phyloP scores from a whole-genome alignment of 2,329 filamentous ascomycete genomes.

The Stemphylium vesicarium region DNA sequence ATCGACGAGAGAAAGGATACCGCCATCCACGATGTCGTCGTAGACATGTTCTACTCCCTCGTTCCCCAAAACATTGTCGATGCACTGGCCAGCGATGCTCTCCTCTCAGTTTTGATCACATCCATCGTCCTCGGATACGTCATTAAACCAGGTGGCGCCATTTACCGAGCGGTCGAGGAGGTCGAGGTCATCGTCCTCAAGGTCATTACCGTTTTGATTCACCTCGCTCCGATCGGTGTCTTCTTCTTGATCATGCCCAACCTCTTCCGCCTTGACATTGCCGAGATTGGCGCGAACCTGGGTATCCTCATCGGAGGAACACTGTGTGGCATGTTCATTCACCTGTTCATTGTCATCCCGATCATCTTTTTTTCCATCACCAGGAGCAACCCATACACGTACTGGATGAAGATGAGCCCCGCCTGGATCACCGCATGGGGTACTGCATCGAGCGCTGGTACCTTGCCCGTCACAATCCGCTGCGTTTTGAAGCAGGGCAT shows the following conservation, averaged over 20 bases:
- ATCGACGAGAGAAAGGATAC: conserved; percentile 46
- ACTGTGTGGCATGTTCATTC: conserved; percentile 56
- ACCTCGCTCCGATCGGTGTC: conserved; percentile 59
- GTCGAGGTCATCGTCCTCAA: conserved; percentile 57
- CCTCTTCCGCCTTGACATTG: conserved; percentile 58
- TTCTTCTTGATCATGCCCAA: conserved; percentile 63
- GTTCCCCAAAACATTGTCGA: conserved; percentile 58
- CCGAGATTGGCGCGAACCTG: conserved; percentile 57
- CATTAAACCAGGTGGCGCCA: conserved; percentile 50
- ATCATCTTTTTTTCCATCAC: conserved; percentile 40
- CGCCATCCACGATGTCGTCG: conserved; percentile 53
- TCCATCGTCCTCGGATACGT: conserved; percentile 57
- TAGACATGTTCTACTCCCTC: conserved; percentile 58
- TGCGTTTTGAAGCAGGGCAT: conserved; percentile 51
- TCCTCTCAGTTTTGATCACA: conserved; percentile 57
- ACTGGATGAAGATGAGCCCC: conserved; percentile 58
- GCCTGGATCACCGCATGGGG: conserved; percentile 64
- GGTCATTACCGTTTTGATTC: conserved; percentile 58
- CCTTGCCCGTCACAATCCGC: conserved; percentile 58
- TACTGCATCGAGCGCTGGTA: conserved; percentile 60
- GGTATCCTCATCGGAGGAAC: conserved; percentile 59
- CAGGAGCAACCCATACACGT: conserved; percentile 56
- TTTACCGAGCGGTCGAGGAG: conserved; percentile 56
- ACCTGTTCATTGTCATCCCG: conserved; percentile 57
- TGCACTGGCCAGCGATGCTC: conserved; percentile 55